A percentile compares a stretch with the other conserved stretches of the same genome.
These are phyloP conservation scores for Chaetomium cochliodes DNA, from an alignment of 495 filamentous ascomycete genomes.

Conservation along the genomic window DNA sequence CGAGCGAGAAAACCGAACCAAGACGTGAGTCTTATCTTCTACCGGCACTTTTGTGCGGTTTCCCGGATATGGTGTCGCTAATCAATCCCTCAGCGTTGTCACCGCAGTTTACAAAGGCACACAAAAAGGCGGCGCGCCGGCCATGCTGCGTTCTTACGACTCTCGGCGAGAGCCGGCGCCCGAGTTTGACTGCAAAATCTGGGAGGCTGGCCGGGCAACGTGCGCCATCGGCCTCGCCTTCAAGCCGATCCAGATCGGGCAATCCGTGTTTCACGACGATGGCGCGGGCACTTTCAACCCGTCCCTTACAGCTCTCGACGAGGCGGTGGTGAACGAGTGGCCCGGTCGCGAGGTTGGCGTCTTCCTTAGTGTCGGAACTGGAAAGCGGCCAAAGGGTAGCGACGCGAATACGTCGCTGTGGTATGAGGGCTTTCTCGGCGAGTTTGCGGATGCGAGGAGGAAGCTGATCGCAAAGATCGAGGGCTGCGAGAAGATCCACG, in stretches of 20 bases:
- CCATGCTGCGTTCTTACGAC: conserved; percentile 87
- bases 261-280: conserved; percentile 91
- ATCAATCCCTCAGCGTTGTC: conserved; percentile 61
- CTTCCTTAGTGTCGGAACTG: conserved; percentile 88
- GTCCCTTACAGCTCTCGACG: conserved; percentile 77
- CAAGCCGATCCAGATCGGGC: conserved; percentile 91
- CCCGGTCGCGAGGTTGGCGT: conserved; percentile 86
- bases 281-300: conserved; percentile 91
- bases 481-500: conserved; percentile 88
- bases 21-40: conserved; percentile 65
- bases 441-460: conserved; percentile 84
- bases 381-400: conserved; percentile 75
- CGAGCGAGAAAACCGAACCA: conserved; percentile 77
- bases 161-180: conserved; percentile 86
- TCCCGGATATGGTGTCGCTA: background rate
- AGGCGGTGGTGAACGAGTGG: conserved; percentile 90
- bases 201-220: conserved; percentile 95
- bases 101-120: conserved; percentile 90
- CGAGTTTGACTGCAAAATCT: conserved; percentile 87
- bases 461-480: conserved; percentile 87
- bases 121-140: conserved; percentile 59
- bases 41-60: background rate
- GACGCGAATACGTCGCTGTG: conserved; percentile 68
- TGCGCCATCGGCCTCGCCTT: conserved; percentile 88
- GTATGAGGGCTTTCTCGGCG: conserved; percentile 92